These are phyloP conservation scores for Auriscalpium microsporum DNA, from an alignment of 768 basidiomycete species.

Conservation along the genomic window DNA sequence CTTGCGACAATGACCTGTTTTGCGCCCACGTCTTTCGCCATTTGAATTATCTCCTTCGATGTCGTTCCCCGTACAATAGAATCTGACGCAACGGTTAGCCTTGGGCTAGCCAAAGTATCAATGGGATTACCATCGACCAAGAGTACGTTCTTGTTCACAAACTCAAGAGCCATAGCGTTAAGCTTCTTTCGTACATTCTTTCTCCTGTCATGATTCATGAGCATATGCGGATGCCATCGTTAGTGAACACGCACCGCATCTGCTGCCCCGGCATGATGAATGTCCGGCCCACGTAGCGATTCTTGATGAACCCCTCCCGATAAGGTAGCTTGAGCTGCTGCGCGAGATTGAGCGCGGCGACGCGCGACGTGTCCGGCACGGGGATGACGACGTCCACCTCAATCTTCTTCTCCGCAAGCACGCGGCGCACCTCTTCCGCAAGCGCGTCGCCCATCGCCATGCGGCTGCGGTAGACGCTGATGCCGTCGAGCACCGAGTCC, in stretches of 20 bases:
- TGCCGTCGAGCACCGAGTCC: conserved; percentile 93
- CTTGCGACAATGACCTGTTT: conserved; percentile 94
- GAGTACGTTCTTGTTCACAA: conserved; percentile 83
- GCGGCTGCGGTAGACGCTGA: conserved; percentile 93
- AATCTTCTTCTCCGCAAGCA: conserved; percentile 59
- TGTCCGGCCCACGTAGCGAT: conserved; percentile 94
- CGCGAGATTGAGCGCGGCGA: conserved; percentile 91
- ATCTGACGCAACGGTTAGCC: conserved; percentile 39
- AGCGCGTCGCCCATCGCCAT: conserved; percentile 99
- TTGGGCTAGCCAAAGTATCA: too few relatives aligned
- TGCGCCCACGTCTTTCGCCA: conserved; percentile 98
- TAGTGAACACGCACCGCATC: conserved; percentile 52
- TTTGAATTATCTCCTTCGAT: conserved; percentile 96
- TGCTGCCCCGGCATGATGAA: conserved; percentile 99
- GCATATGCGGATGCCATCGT: background rate
- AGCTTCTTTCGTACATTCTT: conserved; percentile 94
- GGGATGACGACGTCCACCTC: conserved; percentile 95
- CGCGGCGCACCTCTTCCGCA: conserved; percentile 74
- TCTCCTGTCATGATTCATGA: conserved; percentile 35
- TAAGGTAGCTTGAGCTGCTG: conserved; percentile 87
- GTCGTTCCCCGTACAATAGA: conserved; percentile 98
- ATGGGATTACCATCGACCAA: conserved; percentile 78
- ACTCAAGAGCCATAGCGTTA: conserved; percentile 98
- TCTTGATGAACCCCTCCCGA: conserved; percentile 97
- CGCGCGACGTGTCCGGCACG: conserved; percentile 93